Conservation (phyloP, 306 rosid species). For the Purshia tridentata region DNA sequence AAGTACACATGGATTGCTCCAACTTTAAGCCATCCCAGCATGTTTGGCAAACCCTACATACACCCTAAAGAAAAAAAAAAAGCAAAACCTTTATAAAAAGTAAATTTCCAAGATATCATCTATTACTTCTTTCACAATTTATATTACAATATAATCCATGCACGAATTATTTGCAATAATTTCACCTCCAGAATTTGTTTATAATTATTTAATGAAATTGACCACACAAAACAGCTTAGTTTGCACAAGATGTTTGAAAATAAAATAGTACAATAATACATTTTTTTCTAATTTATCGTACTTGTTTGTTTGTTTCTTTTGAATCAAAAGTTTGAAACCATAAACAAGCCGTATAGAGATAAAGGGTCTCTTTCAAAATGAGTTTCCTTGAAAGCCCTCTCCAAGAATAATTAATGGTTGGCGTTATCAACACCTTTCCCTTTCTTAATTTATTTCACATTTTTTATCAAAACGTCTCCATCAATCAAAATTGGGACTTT, state of each 20-base stretch:
- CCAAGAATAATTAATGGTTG: neutral
- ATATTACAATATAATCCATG: no score
- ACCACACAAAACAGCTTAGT: neutral
- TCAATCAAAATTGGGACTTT: neutral
- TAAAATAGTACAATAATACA: neutral
- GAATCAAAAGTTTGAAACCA: neutral
- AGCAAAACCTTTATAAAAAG: no score
- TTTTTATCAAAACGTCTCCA: neutral
- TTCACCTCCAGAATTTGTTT: no score
- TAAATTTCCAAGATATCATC: no score
- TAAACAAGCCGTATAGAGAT: conserved; percentile 1
- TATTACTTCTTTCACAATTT: no score
- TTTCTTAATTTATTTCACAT: neutral
- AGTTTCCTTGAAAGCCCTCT: conserved; percentile 20
- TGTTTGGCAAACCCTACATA: neutral
- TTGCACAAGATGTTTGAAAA: neutral
- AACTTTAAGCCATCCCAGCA: neutral
- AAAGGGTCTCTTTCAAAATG: conserved; percentile 16
- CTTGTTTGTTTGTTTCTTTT: neutral
- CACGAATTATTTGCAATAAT: no score
- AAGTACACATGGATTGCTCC: neutral
- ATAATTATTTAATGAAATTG: neutral
- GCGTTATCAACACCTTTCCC: conserved; percentile 18
- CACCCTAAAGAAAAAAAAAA: no score
- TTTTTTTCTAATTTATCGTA: neutral